Evolutionary conservation across 305 asterid species (phyloP), one percentile per base, ranked within the genome.

Genomic region (Fraxinus albicans): DNA sequence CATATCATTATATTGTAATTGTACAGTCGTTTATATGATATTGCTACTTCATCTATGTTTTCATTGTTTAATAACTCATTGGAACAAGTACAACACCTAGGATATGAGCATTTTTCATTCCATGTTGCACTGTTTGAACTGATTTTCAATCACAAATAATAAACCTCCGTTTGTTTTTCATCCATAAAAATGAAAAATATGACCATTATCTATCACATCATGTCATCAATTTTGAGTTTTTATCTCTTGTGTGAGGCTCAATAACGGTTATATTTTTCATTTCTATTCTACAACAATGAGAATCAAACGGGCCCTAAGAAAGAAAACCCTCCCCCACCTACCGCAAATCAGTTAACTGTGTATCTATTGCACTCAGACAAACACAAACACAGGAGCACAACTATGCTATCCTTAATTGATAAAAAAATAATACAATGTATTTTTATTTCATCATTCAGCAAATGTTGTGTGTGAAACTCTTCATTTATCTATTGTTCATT

Each of bases 401-500:
- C 5, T 7, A n/a, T 10, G 21, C 35, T 65, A 65, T 63, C 72
- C 8, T 63, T 19, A 63, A 19, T 63, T 7, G 73, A 65, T 65
- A 17, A 25, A 65, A 65, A 65, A 23, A 65, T 65, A 65, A 23
- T 23, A 65, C 73, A 65, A 65, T 0, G 6, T 4, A 25, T 25
- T 25, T 63, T 63, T 25, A 63, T 63, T 55, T 21, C 17, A 63
- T 63, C 72, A 63, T 23, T 8, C 6, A 21, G 33, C 33, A 63
- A 65, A 23, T 23, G 35, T 23, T 65, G 31, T 65, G 34, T 23
- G 17, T 65, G 15, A 65, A 65, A 65, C 73, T 65, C 81, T 65
- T 86, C 84, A 81, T 80, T 85, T 82, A 77, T 87, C 80, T 83
- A 85, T 76, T 77, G 75, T 83, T 75, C 76, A 83, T 6, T 60